Percentiles rank a stretch among this genome's conserved stretches.
These are phyloP conservation scores for Hymenoscyphus fraxineus DNA, from an alignment of 2,329 filamentous ascomycete species.

Conservation along the genomic window DNA sequence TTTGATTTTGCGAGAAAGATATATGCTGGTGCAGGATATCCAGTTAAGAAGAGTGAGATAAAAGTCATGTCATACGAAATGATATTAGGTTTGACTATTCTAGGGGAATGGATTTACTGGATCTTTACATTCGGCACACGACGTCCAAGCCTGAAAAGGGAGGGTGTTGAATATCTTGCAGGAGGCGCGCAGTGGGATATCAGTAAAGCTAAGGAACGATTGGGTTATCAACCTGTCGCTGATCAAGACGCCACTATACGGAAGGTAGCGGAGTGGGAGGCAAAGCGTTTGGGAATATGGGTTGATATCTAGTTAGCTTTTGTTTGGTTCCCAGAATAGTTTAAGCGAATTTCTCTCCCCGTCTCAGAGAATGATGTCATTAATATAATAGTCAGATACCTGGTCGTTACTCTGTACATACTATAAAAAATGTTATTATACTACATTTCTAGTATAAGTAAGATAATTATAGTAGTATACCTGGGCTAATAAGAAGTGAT, in stretches of 20 bases:
- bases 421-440: too few relatives aligned
- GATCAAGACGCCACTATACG: constrained; percentile 13
- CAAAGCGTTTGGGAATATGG: constrained; percentile 2
- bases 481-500: too few relatives aligned
- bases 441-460: too few relatives aligned
- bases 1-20: constrained; percentile 29
- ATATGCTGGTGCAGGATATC: constrained; percentile 14
- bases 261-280: constrained; percentile 3
- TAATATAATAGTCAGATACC: too few relatives aligned
- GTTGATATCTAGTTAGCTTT: neutral
- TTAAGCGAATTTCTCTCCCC: too few relatives aligned
- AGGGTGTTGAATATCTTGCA: constrained; percentile 8
- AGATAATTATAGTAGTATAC: too few relatives aligned
- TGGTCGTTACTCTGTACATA: too few relatives aligned
- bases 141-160: neutral
- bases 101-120: constrained; percentile 13
- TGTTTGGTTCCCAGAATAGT: too few relatives aligned
- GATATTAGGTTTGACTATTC: neutral
- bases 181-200: constrained; percentile 11
- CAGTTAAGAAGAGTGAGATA: constrained; percentile 9
- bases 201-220: constrained; percentile 12
- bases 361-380: too few relatives aligned
- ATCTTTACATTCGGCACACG: constrained; percentile 13
- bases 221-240: constrained; percentile 12
- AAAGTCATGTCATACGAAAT: constrained; percentile 8